Percentiles rank a stretch among this genome's conserved stretches.
Conservation (phyloP, 768 basidiomycete genomes). For the Rhizopogon vulgaris region DNA sequence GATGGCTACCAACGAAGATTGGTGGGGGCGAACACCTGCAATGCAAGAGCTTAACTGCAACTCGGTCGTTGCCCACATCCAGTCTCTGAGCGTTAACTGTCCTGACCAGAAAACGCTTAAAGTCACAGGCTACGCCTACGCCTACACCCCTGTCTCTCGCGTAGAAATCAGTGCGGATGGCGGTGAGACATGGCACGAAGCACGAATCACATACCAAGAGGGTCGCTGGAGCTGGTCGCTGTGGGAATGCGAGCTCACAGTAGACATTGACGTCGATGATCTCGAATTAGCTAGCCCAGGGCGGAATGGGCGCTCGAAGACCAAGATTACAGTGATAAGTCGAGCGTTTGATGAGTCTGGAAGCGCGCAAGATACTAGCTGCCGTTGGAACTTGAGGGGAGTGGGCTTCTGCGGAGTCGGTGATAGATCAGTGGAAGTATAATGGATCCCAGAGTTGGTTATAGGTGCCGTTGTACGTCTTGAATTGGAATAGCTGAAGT, state of each 20-base stretch:
- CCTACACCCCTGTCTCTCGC: constrained; percentile 37
- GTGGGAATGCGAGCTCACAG: constrained; percentile 50
- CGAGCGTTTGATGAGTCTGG: constrained; percentile 49
- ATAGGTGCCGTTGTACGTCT: background rate
- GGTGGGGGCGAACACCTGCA: constrained; percentile 52
- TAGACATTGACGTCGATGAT: constrained; percentile 18
- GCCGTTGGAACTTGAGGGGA: constrained; percentile 62
- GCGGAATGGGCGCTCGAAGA: constrained; percentile 8
- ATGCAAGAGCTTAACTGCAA: constrained; percentile 58
- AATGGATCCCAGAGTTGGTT: background rate
- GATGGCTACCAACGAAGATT: constrained; percentile 18
- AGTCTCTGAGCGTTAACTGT: constrained; percentile 5
- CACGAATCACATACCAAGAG: constrained; percentile 50
- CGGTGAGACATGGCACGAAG: constrained; percentile 45
- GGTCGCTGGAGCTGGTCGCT: constrained; percentile 73
- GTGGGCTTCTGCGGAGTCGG: constrained; percentile 39
- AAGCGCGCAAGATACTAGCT: constrained; percentile 41
- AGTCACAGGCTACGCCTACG: constrained; percentile 54
- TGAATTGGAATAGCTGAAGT: background rate
- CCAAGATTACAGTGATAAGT: constrained; percentile 27
- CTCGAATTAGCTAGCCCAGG: background rate
- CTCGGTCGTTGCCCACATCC: constrained; percentile 42
- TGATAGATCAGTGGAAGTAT: constrained; percentile 8
- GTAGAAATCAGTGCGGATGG: constrained; percentile 50
- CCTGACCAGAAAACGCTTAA: constrained; percentile 19